Evolutionary conservation across 2,329 filamentous ascomycete genomes (phyloP).

Genomic region (Exutisphaerella laricina): DNA sequence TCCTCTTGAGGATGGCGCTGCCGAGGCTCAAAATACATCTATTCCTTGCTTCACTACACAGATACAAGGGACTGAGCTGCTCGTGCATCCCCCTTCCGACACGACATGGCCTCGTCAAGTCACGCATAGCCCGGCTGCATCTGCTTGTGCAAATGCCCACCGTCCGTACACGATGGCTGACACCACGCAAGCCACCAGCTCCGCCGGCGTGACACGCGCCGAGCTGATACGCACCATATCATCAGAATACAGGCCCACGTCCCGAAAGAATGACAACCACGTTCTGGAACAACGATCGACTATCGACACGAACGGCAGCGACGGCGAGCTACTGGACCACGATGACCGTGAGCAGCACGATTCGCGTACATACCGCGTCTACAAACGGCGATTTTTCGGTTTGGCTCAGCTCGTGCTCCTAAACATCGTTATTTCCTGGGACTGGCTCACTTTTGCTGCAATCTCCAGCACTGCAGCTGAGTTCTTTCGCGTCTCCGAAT

Average conservation of each 20-base stretch:
- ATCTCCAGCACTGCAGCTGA: constrained; percentile 66
- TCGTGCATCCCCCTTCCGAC: no score
- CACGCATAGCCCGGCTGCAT: no score
- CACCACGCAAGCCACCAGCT: constrained; percentile 1
- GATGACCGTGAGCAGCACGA: constrained; percentile 7
- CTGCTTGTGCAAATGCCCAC: no score
- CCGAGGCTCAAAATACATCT: no score
- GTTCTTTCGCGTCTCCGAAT: constrained; percentile 71
- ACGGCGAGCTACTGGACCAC: constrained; percentile 6
- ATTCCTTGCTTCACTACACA: no score
- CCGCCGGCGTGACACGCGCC: constrained; percentile 1
- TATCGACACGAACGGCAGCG: constrained; percentile 2
- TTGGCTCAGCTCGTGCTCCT: constrained; percentile 75
- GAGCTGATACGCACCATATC: constrained; percentile 2
- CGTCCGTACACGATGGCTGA: no score
- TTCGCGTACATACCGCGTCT: constrained; percentile 47
- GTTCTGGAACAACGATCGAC: constrained; percentile 2
- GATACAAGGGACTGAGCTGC: no score
- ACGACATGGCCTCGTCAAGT: no score
- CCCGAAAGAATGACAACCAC: constrained; percentile 3
- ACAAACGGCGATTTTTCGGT: constrained; percentile 86
- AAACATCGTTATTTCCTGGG: constrained; percentile 93
- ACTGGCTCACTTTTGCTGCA: constrained; percentile 91
- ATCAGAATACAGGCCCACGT: background rate
- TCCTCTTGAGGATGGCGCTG: no score